Conservation (phyloP, 805 yeast genomes). For the Myxozyma monticola region DNA sequence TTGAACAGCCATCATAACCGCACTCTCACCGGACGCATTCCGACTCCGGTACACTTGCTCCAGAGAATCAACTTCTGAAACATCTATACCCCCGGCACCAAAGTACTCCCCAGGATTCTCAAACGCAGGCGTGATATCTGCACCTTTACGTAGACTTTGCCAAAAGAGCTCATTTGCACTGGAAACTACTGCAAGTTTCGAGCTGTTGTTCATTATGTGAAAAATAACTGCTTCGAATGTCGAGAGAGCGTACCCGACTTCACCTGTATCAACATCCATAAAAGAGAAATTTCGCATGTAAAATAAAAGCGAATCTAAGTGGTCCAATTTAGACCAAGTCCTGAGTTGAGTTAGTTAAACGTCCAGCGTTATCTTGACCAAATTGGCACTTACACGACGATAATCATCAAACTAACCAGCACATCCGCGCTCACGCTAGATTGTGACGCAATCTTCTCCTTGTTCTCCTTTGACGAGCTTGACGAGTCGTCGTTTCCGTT, state of each 20-base stretch:
- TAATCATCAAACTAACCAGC: conserved; percentile 50
- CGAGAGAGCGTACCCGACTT: conserved; percentile 72
- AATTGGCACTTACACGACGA: conserved; percentile 56
- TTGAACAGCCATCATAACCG: conserved; percentile 61
- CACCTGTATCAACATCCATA: conserved; percentile 54
- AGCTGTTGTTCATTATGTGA: conserved; percentile 53
- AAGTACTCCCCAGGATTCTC: conserved; percentile 23
- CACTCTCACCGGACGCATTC: conserved; percentile 60
- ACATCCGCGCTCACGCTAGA: conserved; percentile 31
- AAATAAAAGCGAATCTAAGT: conserved; percentile 61
- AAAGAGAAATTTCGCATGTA: conserved; percentile 64
- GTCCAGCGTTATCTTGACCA: background rate
- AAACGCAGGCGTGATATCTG: conserved; percentile 15
- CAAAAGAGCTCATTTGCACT: conserved; percentile 54
- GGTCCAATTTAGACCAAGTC: conserved; percentile 52
- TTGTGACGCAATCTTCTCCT: conserved; percentile 6
- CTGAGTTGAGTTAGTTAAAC: background rate
- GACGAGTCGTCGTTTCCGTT: conserved; percentile 9
- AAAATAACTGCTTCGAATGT: conserved; percentile 79
- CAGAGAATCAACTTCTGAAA: conserved; percentile 25
- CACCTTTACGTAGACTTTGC: conserved; percentile 45
- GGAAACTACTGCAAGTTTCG: conserved; percentile 46
- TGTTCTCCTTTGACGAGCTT: conserved; percentile 31
- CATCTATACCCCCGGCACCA: conserved; percentile 23
- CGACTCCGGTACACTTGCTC: conserved; percentile 30